Conservation (phyloP, 2,329 filamentous ascomycete species). For the Blastomyces silverae region DNA sequence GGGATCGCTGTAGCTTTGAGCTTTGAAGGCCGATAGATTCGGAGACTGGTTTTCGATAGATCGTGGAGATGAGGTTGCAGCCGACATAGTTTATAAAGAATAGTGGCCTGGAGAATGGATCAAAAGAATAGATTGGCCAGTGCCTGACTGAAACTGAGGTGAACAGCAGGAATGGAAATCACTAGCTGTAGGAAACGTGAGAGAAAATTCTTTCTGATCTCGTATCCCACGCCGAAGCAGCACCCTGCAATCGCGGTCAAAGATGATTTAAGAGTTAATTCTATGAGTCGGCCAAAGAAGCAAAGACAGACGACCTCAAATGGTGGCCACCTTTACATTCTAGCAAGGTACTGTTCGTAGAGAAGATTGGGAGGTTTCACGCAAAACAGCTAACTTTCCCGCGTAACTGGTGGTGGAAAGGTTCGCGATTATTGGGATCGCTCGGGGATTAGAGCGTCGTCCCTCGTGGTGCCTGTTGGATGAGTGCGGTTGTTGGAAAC, state of each 20-base stretch:
- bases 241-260: not conserved
- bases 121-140: not conserved
- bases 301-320: not conserved
- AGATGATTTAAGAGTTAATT: not conserved
- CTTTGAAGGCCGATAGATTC: conserved; percentile 28
- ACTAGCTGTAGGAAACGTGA: not conserved
- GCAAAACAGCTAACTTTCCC: not conserved
- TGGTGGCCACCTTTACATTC: conserved; percentile 7
- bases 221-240: not conserved
- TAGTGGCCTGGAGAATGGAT: not conserved
- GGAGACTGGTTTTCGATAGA: conserved; percentile 22
- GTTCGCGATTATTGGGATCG: not conserved
- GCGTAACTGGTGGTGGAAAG: not conserved
- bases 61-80: conserved; percentile 23
- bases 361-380: conserved; percentile 1
- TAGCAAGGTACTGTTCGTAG: not conserved
- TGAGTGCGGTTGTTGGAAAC: conserved; percentile 3
- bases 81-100: conserved; percentile 21
- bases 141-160: not conserved
- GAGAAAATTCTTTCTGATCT: not conserved
- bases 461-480: not conserved
- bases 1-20: conserved; percentile 32
- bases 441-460: not conserved
- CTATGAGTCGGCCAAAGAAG: not conserved
- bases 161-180: not conserved